Conservation (phyloP, 192 early-diverging fungal genomes). For the Linnemannia hyalina region DNA sequence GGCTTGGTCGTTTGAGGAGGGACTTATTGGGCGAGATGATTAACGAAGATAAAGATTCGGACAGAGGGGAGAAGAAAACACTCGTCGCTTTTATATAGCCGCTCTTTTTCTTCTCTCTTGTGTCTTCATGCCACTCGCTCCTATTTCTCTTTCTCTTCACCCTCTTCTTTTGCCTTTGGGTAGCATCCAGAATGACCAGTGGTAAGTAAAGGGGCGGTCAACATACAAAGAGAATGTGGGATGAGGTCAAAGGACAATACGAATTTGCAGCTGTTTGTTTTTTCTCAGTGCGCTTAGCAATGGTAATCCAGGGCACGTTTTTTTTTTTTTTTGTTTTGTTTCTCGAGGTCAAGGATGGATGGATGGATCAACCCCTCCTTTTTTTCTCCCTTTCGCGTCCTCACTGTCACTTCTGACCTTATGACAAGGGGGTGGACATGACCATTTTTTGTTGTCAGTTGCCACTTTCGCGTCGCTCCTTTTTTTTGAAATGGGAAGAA, state of each 20-base stretch:
- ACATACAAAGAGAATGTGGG: not conserved
- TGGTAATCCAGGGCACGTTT: not conserved
- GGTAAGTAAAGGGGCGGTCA: not conserved
- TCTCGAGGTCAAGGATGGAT: not conserved
- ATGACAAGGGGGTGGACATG: not conserved
- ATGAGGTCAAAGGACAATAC: not conserved
- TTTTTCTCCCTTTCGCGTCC: too few species aligned
- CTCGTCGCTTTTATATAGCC: not conserved
- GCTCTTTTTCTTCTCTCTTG: not conserved
- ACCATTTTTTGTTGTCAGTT: not conserved
- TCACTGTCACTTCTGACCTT: not conserved
- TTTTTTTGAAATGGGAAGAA: conserved; percentile 3
- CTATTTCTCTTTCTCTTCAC: too few species aligned
- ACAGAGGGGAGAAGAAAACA: not conserved
- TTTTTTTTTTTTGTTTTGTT: not conserved
- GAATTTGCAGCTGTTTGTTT: not conserved
- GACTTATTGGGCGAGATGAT: not conserved
- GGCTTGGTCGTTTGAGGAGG: not conserved
- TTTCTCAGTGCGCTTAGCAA: not conserved
- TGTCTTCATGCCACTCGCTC: not conserved
- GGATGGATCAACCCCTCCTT: not conserved
- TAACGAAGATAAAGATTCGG: not conserved
- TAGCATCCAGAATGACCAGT: not conserved
- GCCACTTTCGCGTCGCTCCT: not conserved
- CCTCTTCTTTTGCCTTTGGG: not conserved